Conservation (phyloP, 2,329 filamentous ascomycete species). For the Penicillium expansum region DNA sequence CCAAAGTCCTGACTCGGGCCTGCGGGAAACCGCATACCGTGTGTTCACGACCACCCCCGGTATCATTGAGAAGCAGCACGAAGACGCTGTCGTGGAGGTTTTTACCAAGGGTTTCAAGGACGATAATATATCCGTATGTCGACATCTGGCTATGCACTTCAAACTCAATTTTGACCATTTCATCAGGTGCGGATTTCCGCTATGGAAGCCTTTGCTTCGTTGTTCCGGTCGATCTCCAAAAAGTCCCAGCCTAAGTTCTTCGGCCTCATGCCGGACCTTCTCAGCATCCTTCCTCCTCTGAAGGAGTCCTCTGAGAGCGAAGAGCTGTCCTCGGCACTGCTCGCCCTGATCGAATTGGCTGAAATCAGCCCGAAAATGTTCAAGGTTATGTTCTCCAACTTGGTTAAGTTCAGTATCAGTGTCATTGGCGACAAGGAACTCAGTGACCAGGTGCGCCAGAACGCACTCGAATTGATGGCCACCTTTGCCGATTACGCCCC, state of each 20-base stretch:
- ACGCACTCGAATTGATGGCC: slow-evolving; percentile 93
- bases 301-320: slow-evolving; percentile 90
- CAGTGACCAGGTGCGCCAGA: slow-evolving; percentile 84
- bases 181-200: slow-evolving; percentile 80
- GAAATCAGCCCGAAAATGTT: slow-evolving; percentile 98
- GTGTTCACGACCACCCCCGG: slow-evolving; percentile 93
- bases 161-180: slow-evolving; percentile 6
- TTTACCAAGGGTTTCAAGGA: slow-evolving; percentile 94
- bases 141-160: neutral
- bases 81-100: slow-evolving; percentile 81
- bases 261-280: slow-evolving; percentile 78
- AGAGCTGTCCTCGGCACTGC: slow-evolving; percentile 81
- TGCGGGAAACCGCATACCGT: slow-evolving; percentile 88
- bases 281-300: slow-evolving; percentile 91
- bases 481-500: slow-evolving; percentile 96
- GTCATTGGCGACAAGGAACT: slow-evolving; percentile 96
- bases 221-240: slow-evolving; percentile 88
- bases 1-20: slow-evolving; percentile 75
- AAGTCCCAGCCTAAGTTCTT: slow-evolving; percentile 88
- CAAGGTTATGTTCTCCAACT: slow-evolving; percentile 84
- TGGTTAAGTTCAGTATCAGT: slow-evolving; percentile 88
- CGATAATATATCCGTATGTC: slow-evolving; percentile 69
- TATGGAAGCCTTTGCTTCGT: slow-evolving; percentile 94
- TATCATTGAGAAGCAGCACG: slow-evolving; percentile 94
- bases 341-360: slow-evolving; percentile 89